Percentiles rank a stretch among this genome's conserved stretches.
Evolutionary conservation across 129 eudicot genomes (phyloP).

Genomic region (Rutidosis leptorrhynchoides): DNA sequence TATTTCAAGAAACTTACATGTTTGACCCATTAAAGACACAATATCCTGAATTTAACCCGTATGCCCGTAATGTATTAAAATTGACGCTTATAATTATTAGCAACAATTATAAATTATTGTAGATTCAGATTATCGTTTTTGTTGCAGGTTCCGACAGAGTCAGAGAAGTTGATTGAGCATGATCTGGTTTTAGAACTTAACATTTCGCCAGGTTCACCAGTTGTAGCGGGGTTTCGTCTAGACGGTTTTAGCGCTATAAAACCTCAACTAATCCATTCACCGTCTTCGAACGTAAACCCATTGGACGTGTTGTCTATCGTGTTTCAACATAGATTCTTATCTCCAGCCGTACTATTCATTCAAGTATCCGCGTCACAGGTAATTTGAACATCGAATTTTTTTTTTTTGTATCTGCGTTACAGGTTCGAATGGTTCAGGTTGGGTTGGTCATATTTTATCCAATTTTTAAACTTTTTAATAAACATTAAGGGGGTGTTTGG

Average conservation of each 20-base stretch:
- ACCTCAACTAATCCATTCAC: constrained; percentile 76
- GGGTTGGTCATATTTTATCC: too few relatives aligned
- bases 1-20: background rate
- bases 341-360: constrained; percentile 69
- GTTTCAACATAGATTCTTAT: constrained; percentile 52
- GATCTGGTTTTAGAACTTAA: constrained; percentile 71
- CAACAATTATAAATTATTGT: too few relatives aligned
- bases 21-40: background rate
- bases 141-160: constrained; percentile 72
- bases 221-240: constrained; percentile 77
- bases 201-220: constrained; percentile 68
- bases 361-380: constrained; percentile 89
- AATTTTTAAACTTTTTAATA: too few relatives aligned
- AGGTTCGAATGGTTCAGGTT: too few relatives aligned
- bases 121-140: constrained; percentile 4
- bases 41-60: background rate
- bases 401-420: constrained; percentile 14
- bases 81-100: too few relatives aligned
- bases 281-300: constrained; percentile 36
- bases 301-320: constrained; percentile 35
- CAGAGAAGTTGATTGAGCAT: constrained; percentile 65
- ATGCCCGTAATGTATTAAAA: too few relatives aligned
- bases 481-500: too few relatives aligned
- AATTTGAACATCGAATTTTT: constrained; percentile 17
- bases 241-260: constrained; percentile 80